Evolutionary conservation across 768 basidiomycete species (phyloP).

Genomic region (Tricholomella constricta): DNA sequence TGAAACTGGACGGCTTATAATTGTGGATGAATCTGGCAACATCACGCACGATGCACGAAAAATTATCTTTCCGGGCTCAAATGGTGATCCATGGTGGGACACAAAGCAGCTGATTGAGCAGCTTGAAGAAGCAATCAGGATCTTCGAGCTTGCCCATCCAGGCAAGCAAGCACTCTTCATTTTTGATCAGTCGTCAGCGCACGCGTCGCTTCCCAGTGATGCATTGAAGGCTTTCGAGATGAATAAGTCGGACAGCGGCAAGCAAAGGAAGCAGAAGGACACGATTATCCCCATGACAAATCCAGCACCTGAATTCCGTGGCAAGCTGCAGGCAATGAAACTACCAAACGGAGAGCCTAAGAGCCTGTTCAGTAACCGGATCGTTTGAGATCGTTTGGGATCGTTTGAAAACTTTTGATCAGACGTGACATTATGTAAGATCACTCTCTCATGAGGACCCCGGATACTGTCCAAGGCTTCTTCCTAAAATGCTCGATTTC

Average conservation of each 20-base stretch:
- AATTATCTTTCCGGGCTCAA: constrained; percentile 27
- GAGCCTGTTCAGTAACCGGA: too few relatives aligned
- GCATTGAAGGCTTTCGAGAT: constrained; percentile 44
- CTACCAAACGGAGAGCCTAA: neutral
- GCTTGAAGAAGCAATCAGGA: constrained; percentile 26
- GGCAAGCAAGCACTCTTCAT: constrained; percentile 35
- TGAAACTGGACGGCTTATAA: constrained; percentile 22
- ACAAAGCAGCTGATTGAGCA: neutral
- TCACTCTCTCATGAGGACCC: too few relatives aligned
- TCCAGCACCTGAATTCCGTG: neutral
- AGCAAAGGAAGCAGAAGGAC: constrained; percentile 33
- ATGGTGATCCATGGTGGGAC: constrained; percentile 27
- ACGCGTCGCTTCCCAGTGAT: constrained; percentile 37
- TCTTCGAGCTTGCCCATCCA: constrained; percentile 40
- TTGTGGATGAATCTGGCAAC: constrained; percentile 10
- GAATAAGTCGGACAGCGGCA: constrained; percentile 43
- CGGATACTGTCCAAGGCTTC: too few relatives aligned
- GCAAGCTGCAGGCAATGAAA: neutral
- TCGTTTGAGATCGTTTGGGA: too few relatives aligned
- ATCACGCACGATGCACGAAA: constrained; percentile 23
- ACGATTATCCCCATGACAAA: constrained; percentile 41
- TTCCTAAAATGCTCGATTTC: too few relatives aligned
- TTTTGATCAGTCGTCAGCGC: constrained; percentile 39
- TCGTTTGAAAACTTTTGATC: too few relatives aligned
- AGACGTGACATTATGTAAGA: too few relatives aligned